Conservation (phyloP, 73 alveolate species). For the Paramecium caudatum region DNA sequence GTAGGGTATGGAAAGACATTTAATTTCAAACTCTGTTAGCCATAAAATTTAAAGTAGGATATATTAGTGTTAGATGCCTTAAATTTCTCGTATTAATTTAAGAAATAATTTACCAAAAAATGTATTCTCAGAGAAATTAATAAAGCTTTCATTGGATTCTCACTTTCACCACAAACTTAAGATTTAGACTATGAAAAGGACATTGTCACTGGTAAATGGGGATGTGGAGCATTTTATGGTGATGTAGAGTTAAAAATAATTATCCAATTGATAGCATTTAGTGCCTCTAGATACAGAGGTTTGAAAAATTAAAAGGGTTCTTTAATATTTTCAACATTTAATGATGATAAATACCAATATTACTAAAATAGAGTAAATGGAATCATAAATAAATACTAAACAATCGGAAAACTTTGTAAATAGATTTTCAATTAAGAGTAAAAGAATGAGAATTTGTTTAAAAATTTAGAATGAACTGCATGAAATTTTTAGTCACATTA, state of each 20-base stretch:
- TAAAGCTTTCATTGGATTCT: conserved; percentile 83
- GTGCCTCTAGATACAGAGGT: conserved; percentile 73
- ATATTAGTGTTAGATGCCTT: conserved; percentile 87
- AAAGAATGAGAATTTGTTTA: too few species aligned
- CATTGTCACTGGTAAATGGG: conserved; percentile 91
- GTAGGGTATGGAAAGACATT: conserved; percentile 87
- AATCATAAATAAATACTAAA: not conserved
- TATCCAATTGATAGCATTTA: conserved; percentile 87
- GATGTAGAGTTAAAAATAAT: conserved; percentile 81
- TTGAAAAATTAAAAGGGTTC: not conserved
- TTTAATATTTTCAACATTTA: conserved; percentile 37
- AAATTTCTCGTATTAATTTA: conserved; percentile 5
- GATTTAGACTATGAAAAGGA: conserved; percentile 43
- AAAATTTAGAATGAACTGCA: too few species aligned
- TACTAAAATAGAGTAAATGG: not conserved
- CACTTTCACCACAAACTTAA: not conserved
- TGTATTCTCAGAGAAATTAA: conserved; percentile 80
- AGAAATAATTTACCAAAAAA: conserved; percentile 24
- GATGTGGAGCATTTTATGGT: conserved; percentile 90
- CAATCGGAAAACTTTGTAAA: not conserved
- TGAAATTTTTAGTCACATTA: too few species aligned
- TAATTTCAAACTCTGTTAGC: conserved; percentile 73
- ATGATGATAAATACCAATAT: not conserved
- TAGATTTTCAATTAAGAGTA: too few species aligned
- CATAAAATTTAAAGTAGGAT: conserved; percentile 34